Percentiles rank a stretch among this genome's conserved stretches.
Evolutionary conservation across 371 early-diverging fungal species (phyloP).

Genomic region (Fennellomyces sp.): DNA sequence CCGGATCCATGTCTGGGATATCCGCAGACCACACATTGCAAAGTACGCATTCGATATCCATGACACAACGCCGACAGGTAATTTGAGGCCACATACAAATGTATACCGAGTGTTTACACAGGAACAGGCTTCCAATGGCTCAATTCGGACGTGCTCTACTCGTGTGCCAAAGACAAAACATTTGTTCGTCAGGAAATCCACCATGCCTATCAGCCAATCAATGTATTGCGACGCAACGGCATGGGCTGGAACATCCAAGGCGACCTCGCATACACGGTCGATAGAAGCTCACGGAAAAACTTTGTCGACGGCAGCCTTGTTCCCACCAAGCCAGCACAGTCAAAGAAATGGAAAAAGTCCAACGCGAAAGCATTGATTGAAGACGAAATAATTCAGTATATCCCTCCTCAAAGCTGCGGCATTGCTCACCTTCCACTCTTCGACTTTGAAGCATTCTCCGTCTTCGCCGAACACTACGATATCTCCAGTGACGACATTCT

Average conservation of each 20-base stretch:
- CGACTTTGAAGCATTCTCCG: constrained; percentile 69
- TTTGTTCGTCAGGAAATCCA: constrained; percentile 62
- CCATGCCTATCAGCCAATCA: constrained; percentile 51
- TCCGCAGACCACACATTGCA: constrained; percentile 75
- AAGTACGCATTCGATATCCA: constrained; percentile 74
- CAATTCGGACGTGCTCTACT: constrained; percentile 65
- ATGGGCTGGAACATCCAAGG: constrained; percentile 76
- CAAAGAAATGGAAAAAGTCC: constrained; percentile 30
- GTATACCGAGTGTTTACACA: background rate
- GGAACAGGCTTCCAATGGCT: constrained; percentile 69
- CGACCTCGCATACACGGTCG: constrained; percentile 68
- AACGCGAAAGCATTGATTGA: constrained; percentile 20
- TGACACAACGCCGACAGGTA: constrained; percentile 72
- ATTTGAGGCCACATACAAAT: background rate
- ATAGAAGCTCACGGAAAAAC: constrained; percentile 31
- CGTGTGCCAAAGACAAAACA: constrained; percentile 80
- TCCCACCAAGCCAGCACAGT: constrained; percentile 7
- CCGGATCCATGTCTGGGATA: constrained; percentile 79
- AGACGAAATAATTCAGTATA: constrained; percentile 44
- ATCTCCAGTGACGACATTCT: constrained; percentile 51
- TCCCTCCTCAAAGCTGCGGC: constrained; percentile 61
- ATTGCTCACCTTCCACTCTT: constrained; percentile 69
- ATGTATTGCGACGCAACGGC: constrained; percentile 53
- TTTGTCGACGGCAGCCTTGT: constrained; percentile 50
- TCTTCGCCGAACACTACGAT: constrained; percentile 68